Evolutionary conservation across 1,284 basidiomycete species (phyloP), one percentile per base, ranked within the genome.

Genomic region (Tilletia indica): DNA sequence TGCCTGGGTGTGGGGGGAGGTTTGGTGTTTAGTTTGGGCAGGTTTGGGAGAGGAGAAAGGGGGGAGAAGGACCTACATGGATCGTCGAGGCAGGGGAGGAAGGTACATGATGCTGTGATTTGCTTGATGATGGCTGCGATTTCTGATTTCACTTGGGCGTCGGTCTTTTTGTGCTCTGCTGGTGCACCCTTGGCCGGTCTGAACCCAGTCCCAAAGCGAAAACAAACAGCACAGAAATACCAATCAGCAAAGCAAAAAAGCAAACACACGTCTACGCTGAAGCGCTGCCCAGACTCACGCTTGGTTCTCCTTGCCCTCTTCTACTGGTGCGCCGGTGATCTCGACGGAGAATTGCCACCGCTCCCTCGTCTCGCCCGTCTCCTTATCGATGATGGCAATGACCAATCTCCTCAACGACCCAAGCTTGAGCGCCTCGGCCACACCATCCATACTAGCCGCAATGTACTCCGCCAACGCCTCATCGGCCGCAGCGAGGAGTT

Each of bases 321-420:
- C 38, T 21, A 31, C 34, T 12, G 34, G 34, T 12, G 58, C 54
- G 19, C 61, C 71, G 19, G 88, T 86, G 61, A 95, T 88, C 80
- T 94, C 91, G 80, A 99, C 89, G 85, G 98, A 94, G 85, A 99
- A 99, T 70, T 97, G 94, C 97, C 97, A 99, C 75, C 97, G 89
- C 85, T 99, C 97, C 68, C 97, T 88, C 0, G 95, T 92, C 73
- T 91, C 90, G 64, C 93, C 89, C 19, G 93, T 91, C 81, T 99
- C 96, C 82, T 95, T 93, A 38, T 93, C 92, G 75, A 99, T 93
- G 85, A 99, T 97, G 12, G 93, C 96, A 19, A 98, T 89, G 0
- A 99, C 96, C 1, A 99, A 88, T 74, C 97, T 92, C 1, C 92
- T 94, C 42, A 98, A 91, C 36, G 92, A 90, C 3, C 94, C 93